Conservation (phyloP, 495 filamentous ascomycete species). For the Apodospora peruviana region DNA sequence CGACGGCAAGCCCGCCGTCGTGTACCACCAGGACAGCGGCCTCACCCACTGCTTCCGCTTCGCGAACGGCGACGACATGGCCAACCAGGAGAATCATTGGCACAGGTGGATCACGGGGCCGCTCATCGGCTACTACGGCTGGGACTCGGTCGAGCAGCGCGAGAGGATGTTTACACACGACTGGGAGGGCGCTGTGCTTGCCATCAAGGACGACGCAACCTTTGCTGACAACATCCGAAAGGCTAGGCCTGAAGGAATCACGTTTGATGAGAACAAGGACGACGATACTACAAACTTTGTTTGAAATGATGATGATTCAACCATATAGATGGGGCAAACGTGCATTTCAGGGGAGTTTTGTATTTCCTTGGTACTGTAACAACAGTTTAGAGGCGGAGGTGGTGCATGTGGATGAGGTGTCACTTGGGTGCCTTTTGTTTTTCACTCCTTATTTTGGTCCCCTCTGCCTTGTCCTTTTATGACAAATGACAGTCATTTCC, state of each 20-base stretch:
- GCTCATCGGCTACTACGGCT: background rate
- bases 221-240: background rate
- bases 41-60: conserved; percentile 25
- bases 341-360: too few species aligned
- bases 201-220: background rate
- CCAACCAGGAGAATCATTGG: background rate
- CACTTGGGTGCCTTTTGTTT: too few species aligned
- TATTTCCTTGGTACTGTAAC: too few species aligned
- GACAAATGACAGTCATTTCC: too few species aligned
- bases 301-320: background rate
- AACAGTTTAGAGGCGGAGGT: too few species aligned
- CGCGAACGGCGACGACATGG: background rate
- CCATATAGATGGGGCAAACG: background rate
- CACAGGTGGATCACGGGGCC: background rate
- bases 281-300: background rate
- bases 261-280: background rate
- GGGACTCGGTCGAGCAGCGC: background rate
- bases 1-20: conserved; percentile 17
- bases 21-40: conserved; percentile 25
- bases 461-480: too few species aligned
- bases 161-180: background rate
- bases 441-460: too few species aligned
- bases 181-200: background rate
- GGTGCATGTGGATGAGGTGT: too few species aligned
- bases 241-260: background rate